Base-by-base conservation (phyloP, 1,284 basidiomycete genomes). In the Puccinia triticina region DNA sequence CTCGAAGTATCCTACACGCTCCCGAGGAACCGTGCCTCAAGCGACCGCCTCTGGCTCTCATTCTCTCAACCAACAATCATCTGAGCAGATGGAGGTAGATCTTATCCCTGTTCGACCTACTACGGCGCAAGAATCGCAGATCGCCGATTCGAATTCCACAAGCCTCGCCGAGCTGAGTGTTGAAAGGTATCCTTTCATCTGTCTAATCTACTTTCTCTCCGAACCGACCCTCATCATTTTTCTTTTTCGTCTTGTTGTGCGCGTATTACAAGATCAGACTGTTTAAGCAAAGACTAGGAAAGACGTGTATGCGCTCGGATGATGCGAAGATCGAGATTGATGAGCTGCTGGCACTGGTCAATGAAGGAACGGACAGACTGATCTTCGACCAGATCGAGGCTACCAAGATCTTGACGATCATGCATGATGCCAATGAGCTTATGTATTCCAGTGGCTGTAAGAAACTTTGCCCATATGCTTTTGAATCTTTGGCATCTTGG, bases 391-490 rank as follows among this genome's bases (percentile, higher is more conserved):
- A 73, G 29, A 48, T 14, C 5, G 96, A 98, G 87, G 96, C 93
- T 10, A 89, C 91, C 84, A 88, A 89, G 69, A 85, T 86, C 32
- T 84, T 88, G 12, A 80, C 80, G 66, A 83, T 84, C 59, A 98
- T 98, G 96, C 90, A 91, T 76, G 91, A 93, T 61, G 90, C 90
- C 34, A 93, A 95, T 85, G 92, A 96, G 87, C 89, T 98, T 84
- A 95, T 98, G 94, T 90, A 94, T 85, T 92, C 91, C 83, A 93
- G 93, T 61, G 93, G 91, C 37, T 90, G 79, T 82, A 75, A 82
- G 79, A 53, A n/a, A n/a, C n/a, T n/a, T n/a, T n/a, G n/a, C 11
- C 21, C 67, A 43, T 23, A 3, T 46, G 18, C 26, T 29, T 34
- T 61, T 18, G 4, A 1, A 4, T 34, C 32, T 32, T 61, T 61